These are phyloP conservation scores for Populus trichocarpa DNA, from an alignment of 441 rosid species.

Conservation along the genomic window DNA sequence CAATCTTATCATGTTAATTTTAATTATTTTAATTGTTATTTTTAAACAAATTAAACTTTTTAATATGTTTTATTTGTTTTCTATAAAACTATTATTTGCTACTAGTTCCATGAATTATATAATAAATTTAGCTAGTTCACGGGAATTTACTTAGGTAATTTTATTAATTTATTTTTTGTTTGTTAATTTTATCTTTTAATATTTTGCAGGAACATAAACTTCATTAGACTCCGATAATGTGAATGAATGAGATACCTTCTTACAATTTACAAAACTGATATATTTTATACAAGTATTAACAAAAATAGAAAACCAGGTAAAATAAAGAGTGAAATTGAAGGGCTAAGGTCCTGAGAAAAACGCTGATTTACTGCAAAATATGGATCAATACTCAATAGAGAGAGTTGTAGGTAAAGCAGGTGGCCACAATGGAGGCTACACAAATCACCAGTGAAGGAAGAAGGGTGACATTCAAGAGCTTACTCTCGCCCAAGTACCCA, in stretches of 20 bases:
- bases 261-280: background rate
- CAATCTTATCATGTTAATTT: too few species aligned
- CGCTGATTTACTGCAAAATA: background rate
- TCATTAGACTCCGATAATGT: background rate
- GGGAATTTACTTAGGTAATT: too few species aligned
- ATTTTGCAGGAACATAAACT: background rate
- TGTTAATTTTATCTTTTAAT: too few species aligned
- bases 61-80: too few species aligned
- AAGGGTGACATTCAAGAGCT: slow-evolving; percentile 78
- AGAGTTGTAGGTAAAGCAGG: slow-evolving; percentile 90
- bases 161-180: too few species aligned
- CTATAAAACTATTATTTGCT: too few species aligned
- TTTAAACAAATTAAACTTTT: too few species aligned
- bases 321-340: background rate
- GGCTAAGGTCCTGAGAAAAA: background rate
- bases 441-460: slow-evolving; percentile 82
- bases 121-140: too few species aligned
- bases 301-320: background rate
- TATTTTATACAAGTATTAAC: background rate
- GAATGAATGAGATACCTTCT: slow-evolving; percentile 17
- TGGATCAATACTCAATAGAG: slow-evolving; percentile 49
- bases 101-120: too few species aligned
- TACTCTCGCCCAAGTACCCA: slow-evolving; percentile 69
- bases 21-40: too few species aligned
- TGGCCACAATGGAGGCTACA: slow-evolving; percentile 73